Evolutionary conservation across 2,329 filamentous ascomycete species (phyloP).

Genomic region (Aspergillus calidoustus): DNA sequence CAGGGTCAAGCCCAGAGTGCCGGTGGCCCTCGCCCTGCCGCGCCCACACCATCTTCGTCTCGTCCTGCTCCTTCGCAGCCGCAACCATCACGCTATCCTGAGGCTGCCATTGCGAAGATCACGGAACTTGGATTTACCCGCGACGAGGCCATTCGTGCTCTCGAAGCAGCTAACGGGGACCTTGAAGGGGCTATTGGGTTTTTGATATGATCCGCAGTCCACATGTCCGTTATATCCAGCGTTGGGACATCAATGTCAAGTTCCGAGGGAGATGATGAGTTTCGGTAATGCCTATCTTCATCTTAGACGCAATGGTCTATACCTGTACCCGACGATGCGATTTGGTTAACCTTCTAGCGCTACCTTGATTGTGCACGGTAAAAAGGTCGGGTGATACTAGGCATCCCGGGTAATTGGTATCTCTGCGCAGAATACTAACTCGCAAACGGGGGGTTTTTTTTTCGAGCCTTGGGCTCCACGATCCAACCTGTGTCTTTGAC

Average conservation of each 20-base stretch:
- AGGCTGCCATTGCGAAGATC: constrained; percentile 75
- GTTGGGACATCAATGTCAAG: constrained; percentile 5
- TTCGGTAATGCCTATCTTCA: constrained; percentile 8
- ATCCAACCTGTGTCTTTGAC: background rate
- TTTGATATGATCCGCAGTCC: constrained; percentile 57
- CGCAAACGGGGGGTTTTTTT: background rate
- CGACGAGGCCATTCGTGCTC: constrained; percentile 75
- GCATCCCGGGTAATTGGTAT: background rate
- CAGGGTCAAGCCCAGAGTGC: constrained; percentile 11
- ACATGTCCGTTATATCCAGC: background rate
- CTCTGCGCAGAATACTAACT: background rate
- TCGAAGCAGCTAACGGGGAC: constrained; percentile 83
- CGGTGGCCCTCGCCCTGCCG: constrained; percentile 20
- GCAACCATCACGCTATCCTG: constrained; percentile 50
- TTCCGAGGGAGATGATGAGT: constrained; percentile 8
- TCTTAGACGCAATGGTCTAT: constrained; percentile 4
- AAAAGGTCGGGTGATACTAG: background rate
- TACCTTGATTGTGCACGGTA: background rate
- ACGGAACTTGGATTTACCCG: constrained; percentile 77
- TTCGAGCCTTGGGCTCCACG: background rate
- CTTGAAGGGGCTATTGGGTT: constrained; percentile 86
- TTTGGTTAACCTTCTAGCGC: too few relatives aligned
- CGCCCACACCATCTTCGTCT: constrained; percentile 26
- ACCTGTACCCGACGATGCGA: background rate
- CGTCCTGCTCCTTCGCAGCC: constrained; percentile 31